A percentile compares a stretch with the other conserved stretches of the same genome.
Evolutionary conservation across 169 alveolate genomes (phyloP).

Genomic region (Toxoplasma gondii): DNA sequence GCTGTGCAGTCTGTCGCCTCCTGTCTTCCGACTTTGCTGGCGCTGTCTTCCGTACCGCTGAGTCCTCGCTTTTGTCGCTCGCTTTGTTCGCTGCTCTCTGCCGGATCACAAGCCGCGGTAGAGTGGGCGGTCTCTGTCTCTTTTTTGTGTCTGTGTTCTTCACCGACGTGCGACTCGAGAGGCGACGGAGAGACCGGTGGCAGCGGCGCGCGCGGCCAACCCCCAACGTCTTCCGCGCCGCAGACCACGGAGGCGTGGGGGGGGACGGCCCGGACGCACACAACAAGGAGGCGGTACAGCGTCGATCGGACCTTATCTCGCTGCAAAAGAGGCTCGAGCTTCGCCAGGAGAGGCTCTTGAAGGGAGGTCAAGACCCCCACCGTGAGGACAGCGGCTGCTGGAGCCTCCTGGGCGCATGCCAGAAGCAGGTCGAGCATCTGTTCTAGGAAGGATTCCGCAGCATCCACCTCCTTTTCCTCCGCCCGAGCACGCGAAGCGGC

Average conservation of each 20-base stretch:
- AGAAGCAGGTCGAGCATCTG: conserved; percentile 9
- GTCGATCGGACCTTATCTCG: background rate
- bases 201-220: background rate
- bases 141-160: no score
- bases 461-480: background rate
- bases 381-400: conserved; percentile 9
- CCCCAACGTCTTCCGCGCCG: background rate
- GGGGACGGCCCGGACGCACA: conserved; percentile 14
- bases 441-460: background rate
- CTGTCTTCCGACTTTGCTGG: no score
- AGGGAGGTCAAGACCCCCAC: background rate
- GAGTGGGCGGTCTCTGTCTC: no score
- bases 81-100: background rate
- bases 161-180: no score
- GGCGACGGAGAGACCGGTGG: no score
- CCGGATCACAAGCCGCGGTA: background rate
- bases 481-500: background rate
- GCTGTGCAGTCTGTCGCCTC: no score
- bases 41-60: background rate
- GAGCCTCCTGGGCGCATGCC: background rate
- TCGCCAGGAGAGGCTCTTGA: background rate
- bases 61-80: background rate
- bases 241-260: background rate
- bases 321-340: background rate
- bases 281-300: background rate